A percentile compares a stretch with the other conserved stretches of the same genome.
Conservation (phyloP, 2,329 filamentous ascomycete species). For the Aspergillus pseudoglaucus region DNA sequence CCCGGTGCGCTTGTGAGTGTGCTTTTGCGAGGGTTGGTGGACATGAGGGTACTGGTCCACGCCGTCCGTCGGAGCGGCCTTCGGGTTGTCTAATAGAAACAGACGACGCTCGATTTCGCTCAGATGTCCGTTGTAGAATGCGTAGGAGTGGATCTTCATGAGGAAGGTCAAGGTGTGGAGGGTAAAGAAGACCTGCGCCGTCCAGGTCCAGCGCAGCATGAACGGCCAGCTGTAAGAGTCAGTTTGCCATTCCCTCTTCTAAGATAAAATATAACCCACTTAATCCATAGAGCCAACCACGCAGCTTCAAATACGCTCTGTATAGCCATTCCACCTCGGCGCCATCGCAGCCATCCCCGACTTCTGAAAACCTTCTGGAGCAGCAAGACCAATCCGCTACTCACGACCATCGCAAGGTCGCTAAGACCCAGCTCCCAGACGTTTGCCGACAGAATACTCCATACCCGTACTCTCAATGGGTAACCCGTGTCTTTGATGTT, state of each 20-base stretch:
- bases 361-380: conserved; percentile 64
- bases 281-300: conserved; percentile 80
- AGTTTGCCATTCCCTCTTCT: conserved; percentile 8
- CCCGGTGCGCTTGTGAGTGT: conserved; percentile 38
- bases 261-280: conserved; percentile 33
- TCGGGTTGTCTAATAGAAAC: conserved; percentile 72
- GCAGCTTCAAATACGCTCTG: conserved; percentile 74
- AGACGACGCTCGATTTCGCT: conserved; percentile 79
- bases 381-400: conserved; percentile 64
- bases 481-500: conserved; percentile 92
- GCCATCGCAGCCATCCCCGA: conserved; percentile 61
- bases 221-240: conserved; percentile 61
- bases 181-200: conserved; percentile 88
- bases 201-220: conserved; percentile 87
- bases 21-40: conserved; percentile 16
- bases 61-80: conserved; percentile 56
- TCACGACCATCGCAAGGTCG: conserved; percentile 78
- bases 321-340: conserved; percentile 65
- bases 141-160: conserved; percentile 99
- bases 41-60: conserved; percentile 69
- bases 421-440: conserved; percentile 78
- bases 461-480: conserved; percentile 78
- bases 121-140: conserved; percentile 95
- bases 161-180: conserved; percentile 84
- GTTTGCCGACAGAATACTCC: conserved; percentile 80